These are phyloP conservation scores for Mimosa pudica DNA, from an alignment of 306 rosid species.

Conservation along the genomic window DNA sequence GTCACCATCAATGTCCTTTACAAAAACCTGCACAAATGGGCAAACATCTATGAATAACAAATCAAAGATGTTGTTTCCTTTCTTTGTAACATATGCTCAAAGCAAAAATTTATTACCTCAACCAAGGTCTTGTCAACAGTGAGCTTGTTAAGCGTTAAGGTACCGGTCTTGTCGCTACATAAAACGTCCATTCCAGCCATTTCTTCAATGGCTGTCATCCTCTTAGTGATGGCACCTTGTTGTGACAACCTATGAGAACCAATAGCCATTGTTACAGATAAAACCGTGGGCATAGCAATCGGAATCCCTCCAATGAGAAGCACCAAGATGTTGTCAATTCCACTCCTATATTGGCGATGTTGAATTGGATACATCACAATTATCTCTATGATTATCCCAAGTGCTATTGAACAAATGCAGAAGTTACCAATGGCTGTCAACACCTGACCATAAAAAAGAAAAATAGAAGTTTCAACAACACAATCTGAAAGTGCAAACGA, in stretches of 20 bases:
- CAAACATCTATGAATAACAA: neutral
- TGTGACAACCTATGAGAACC: conserved; percentile 83
- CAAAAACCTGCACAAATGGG: conserved; percentile 50
- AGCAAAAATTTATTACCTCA: conserved; percentile 48
- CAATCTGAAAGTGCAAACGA: neutral
- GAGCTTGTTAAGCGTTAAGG: conserved; percentile 85
- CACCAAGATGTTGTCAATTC: conserved; percentile 87
- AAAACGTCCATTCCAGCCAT: conserved; percentile 97
- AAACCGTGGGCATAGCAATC: conserved; percentile 93
- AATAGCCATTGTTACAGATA: conserved; percentile 97
- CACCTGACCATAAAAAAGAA: conserved; percentile 44
- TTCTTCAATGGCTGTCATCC: conserved; percentile 97
- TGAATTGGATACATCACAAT: conserved; percentile 90
- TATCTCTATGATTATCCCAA: conserved; percentile 71
- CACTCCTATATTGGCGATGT: conserved; percentile 65
- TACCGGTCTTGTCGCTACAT: conserved; percentile 92
- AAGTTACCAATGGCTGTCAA: conserved; percentile 90
- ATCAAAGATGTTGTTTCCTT: neutral
- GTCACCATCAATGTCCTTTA: conserved; percentile 63
- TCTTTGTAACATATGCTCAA: neutral
- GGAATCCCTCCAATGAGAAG: conserved; percentile 96
- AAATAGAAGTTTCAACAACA: neutral
- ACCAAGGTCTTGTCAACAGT: conserved; percentile 75
- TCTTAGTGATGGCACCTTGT: conserved; percentile 95
- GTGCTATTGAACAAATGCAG: conserved; percentile 85